Percentiles rank a stretch among this genome's conserved stretches.
Evolutionary conservation across 805 yeast species (phyloP).

Genomic region (Ogataea allantospora): DNA sequence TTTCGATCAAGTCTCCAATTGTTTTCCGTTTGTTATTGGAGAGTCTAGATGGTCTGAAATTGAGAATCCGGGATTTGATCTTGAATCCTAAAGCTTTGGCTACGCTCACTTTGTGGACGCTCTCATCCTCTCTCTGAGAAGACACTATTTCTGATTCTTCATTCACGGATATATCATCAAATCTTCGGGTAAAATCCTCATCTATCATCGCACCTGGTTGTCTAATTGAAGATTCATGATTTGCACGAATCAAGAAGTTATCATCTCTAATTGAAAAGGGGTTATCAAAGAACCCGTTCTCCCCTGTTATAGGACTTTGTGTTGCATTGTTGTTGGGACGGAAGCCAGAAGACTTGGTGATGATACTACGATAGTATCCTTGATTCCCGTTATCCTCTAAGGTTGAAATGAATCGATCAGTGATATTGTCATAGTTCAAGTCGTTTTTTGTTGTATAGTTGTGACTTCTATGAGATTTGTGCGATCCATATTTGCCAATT

Average conservation of each 20-base stretch:
- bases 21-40: constrained; percentile 11
- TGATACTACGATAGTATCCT: constrained; percentile 23
- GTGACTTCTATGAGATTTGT: constrained; percentile 12
- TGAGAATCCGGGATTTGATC: constrained; percentile 41
- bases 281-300: constrained; percentile 13
- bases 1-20: constrained; percentile 10
- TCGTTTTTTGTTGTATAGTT: constrained; percentile 24
- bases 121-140: constrained; percentile 10
- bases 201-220: constrained; percentile 11
- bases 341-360: constrained; percentile 13
- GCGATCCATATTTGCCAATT: constrained; percentile 8
- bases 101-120: constrained; percentile 37
- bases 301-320: constrained; percentile 11
- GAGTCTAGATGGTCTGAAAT: constrained; percentile 27
- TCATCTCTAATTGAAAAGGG: constrained; percentile 24
- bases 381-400: constrained; percentile 23
- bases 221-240: constrained; percentile 10
- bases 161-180: constrained; percentile 12
- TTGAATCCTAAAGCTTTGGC: constrained; percentile 51
- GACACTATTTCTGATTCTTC: constrained; percentile 9
- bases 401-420: constrained; percentile 29
- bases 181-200: constrained; percentile 10
- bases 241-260: constrained; percentile 21
- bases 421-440: constrained; percentile 23
- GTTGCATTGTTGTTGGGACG: constrained; percentile 8